A percentile compares a stretch with the other conserved stretches of the same genome.
Conservation (phyloP, 768 basidiomycete species). For the Termitomyces heimii region DNA sequence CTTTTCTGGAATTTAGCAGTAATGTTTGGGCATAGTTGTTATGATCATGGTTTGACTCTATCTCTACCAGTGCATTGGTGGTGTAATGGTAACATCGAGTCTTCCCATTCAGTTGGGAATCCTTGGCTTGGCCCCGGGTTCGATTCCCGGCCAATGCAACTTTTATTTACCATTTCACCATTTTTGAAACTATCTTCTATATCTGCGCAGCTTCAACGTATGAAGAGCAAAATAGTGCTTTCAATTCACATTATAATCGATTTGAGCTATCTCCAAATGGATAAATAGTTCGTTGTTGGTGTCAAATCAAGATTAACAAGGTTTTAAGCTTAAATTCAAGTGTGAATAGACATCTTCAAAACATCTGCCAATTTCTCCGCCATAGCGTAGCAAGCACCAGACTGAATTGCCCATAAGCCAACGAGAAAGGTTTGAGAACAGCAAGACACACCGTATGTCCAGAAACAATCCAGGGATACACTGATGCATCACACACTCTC, state of each 20-base stretch:
- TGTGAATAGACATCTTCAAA: conserved; percentile 7
- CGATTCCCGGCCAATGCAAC: conserved; percentile 45
- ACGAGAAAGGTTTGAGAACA: neutral
- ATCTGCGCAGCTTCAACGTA: too few species aligned
- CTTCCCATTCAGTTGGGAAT: conserved; percentile 53
- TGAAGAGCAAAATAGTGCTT: too few species aligned
- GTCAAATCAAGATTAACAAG: too few species aligned
- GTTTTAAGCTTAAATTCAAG: too few species aligned
- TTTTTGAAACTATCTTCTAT: too few species aligned
- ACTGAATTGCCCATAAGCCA: neutral
- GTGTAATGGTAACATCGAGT: conserved; percentile 87
- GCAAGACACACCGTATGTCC: conserved; percentile 29
- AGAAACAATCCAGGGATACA: conserved; percentile 34
- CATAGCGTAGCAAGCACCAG: conserved; percentile 13
- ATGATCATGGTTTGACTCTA: neutral
- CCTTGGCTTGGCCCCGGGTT: conserved; percentile 44
- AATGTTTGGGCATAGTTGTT: neutral
- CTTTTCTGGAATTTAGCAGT: neutral
- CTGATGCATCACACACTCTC: conserved; percentile 36
- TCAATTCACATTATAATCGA: neutral
- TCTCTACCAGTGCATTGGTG: conserved; percentile 33
- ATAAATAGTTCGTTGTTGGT: too few species aligned
- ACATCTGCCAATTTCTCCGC: conserved; percentile 12
- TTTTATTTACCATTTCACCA: neutral
- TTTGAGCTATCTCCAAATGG: too few species aligned